Conservation (phyloP, 768 basidiomycete species). For the Psilocybe cubensis region DNA sequence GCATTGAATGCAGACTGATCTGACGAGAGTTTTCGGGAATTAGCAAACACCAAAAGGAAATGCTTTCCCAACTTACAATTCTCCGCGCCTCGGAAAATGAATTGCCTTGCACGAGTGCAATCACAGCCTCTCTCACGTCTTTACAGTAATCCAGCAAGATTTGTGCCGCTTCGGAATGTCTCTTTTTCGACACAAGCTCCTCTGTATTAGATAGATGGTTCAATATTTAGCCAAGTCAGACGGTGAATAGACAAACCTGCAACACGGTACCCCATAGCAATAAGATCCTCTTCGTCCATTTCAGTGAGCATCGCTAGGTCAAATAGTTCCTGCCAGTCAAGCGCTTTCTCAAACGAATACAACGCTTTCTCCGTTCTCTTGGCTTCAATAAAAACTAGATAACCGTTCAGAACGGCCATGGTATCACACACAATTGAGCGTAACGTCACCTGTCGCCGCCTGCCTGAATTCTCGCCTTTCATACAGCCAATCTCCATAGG, state of each 20-base stretch:
- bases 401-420: slow-evolving; percentile 10
- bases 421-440: background rate
- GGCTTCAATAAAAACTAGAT: slow-evolving; percentile 75
- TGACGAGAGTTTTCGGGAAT: slow-evolving; percentile 29
- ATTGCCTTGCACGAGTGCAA: slow-evolving; percentile 78
- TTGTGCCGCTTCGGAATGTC: slow-evolving; percentile 77
- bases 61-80: slow-evolving; percentile 52
- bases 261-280: slow-evolving; percentile 72
- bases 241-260: slow-evolving; percentile 57
- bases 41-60: background rate
- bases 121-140: slow-evolving; percentile 77
- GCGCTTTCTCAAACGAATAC: slow-evolving; percentile 83
- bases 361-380: slow-evolving; percentile 71
- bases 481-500: slow-evolving; percentile 89
- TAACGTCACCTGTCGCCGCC: slow-evolving; percentile 70
- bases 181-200: slow-evolving; percentile 79
- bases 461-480: slow-evolving; percentile 83
- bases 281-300: slow-evolving; percentile 56
- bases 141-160: slow-evolving; percentile 85
- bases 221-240: background rate
- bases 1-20: slow-evolving; percentile 56
- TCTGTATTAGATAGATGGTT: slow-evolving; percentile 48
- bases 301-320: slow-evolving; percentile 65
- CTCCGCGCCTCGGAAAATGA: slow-evolving; percentile 89
- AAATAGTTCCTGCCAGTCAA: slow-evolving; percentile 93